Conservation (phyloP, 1,139 yeast genomes). For the Taphrina populina region DNA sequence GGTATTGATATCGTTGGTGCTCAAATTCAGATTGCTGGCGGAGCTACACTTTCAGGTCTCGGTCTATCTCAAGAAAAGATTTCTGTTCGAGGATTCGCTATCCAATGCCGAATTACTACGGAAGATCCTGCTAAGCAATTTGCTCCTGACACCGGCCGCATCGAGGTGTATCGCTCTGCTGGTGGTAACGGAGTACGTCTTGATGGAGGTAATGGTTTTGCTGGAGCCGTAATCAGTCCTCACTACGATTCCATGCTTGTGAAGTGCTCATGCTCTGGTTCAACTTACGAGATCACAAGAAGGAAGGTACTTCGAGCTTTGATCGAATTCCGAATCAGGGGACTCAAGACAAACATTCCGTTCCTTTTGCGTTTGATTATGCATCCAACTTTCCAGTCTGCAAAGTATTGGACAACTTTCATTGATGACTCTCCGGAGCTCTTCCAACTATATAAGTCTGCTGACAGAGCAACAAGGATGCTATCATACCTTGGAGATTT, state of each 20-base stretch:
- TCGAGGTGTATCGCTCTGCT: conserved; percentile 95
- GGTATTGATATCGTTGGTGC: conserved; percentile 98
- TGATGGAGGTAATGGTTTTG: conserved; percentile 98
- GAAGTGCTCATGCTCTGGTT: conserved; percentile 93
- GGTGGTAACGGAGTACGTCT: conserved; percentile 99
- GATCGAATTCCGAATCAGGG: conserved; percentile 96
- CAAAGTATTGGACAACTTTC: conserved; percentile 97
- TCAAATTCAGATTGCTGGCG: conserved; percentile 98
- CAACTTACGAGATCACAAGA: conserved; percentile 93
- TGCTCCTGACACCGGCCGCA: conserved; percentile 98
- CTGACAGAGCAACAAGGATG: conserved; percentile 93
- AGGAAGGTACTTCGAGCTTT: conserved; percentile 96
- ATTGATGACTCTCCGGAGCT: conserved; percentile 96
- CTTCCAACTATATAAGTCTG: conserved; percentile 91
- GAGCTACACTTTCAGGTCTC: conserved; percentile 87
- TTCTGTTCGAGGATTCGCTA: conserved; percentile 95
- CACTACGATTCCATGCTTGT: conserved; percentile 98
- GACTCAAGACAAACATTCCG: conserved; percentile 97
- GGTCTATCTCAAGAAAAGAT: conserved; percentile 92
- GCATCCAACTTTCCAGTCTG: conserved; percentile 80
- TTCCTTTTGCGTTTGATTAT: conserved; percentile 90
- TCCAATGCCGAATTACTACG: conserved; percentile 98
- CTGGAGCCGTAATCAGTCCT: conserved; percentile 97
- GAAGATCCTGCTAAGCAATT: conserved; percentile 96
- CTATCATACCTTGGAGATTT: conserved; percentile 86